Conservation (phyloP, 139 green algal genomes). For the Chlorella sorokiniana region DNA sequence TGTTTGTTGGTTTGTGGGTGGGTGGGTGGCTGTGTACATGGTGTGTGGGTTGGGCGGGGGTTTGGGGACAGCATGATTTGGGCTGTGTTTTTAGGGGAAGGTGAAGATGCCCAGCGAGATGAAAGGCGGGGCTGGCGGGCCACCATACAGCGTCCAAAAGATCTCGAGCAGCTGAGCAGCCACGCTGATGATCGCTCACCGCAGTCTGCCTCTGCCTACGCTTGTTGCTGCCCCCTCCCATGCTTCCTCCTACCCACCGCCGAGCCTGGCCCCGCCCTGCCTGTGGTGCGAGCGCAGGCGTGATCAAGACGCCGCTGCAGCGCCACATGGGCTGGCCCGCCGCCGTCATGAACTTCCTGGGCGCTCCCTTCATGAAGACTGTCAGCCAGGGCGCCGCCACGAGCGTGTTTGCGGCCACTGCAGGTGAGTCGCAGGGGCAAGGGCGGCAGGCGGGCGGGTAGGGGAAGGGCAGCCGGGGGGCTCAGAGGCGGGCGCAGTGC, state of each 20-base stretch:
- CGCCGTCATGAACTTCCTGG: neutral
- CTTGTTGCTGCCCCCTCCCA: neutral
- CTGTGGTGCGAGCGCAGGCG: neutral
- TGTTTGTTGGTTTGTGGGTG: neutral
- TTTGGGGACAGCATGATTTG: neutral
- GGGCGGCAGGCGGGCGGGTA: no score
- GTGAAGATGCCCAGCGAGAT: no score
- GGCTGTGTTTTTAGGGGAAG: neutral
- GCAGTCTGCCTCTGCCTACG: no score
- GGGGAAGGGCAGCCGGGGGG: no score
- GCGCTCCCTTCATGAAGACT: neutral
- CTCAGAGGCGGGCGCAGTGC: no score
- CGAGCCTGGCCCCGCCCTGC: neutral
- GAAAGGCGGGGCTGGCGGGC: no score
- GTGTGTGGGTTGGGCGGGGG: neutral
- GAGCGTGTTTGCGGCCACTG: conserved; percentile 5
- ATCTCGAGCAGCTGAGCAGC: no score
- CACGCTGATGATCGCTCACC: no score
- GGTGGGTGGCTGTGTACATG: neutral
- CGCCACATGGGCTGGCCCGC: neutral
- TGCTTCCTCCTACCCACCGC: no score
- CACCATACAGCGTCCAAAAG: no score
- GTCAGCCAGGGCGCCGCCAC: neutral
- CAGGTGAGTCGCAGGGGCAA: neutral
- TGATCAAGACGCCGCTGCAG: conserved; percentile 7